Evolutionary conservation across 192 early-diverging fungal genomes (phyloP).

Genomic region (Backusella liffmaniae): DNA sequence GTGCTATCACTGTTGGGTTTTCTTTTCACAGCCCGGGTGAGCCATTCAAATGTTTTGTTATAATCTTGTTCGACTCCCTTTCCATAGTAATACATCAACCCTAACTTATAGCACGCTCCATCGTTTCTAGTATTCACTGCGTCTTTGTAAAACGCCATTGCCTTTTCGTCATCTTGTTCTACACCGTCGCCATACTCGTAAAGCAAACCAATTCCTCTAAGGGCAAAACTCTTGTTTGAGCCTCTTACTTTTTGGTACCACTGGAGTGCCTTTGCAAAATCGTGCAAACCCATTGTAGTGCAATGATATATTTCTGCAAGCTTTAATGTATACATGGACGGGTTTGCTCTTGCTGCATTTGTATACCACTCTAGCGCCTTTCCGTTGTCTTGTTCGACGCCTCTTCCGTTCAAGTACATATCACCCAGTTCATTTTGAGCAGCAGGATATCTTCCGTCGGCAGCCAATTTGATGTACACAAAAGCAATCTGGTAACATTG

Average conservation of each 20-base stretch:
- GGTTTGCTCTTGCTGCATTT: neutral
- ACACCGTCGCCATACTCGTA: neutral
- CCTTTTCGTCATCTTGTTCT: conserved; percentile 23
- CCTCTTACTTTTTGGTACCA: neutral
- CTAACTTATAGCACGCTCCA: conserved; percentile 64
- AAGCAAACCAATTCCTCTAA: neutral
- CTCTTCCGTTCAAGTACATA: conserved; percentile 57
- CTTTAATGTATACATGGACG: neutral
- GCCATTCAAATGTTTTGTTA: conserved; percentile 28
- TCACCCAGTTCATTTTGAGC: conserved; percentile 57
- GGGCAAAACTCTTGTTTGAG: neutral
- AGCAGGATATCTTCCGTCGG: conserved; percentile 45
- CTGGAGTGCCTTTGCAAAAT: neutral
- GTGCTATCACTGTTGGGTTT: neutral
- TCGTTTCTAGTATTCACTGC: conserved; percentile 46
- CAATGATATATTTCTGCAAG: neutral
- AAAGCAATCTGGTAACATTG: conserved; percentile 59
- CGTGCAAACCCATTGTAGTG: neutral
- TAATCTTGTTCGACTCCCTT: conserved; percentile 48
- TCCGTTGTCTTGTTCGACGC: conserved; percentile 43
- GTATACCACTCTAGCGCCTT: neutral
- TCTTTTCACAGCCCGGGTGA: neutral
- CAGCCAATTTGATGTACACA: conserved; percentile 52
- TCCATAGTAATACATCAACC: conserved; percentile 69
- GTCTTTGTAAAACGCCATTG: conserved; percentile 54